phyloP scores from a whole-genome alignment of 108 stramenopile genomes.

The Pseudonitzschia pungens region DNA sequence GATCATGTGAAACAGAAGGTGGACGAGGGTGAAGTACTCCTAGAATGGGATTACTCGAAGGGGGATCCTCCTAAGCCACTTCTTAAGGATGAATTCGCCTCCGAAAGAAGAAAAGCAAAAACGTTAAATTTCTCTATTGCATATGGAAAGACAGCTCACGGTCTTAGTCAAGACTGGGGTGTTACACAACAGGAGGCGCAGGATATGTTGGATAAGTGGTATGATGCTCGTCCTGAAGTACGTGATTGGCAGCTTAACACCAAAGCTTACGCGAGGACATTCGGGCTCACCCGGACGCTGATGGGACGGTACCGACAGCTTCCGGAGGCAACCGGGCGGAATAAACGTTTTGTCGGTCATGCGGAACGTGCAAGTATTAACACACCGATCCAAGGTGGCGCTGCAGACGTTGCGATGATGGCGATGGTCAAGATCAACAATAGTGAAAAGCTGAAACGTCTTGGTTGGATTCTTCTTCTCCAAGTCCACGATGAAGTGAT shows the following conservation, averaged over 20 bases:
- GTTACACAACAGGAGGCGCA: conserved; percentile 89
- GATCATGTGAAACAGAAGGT: conserved; percentile 91
- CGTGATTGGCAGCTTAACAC: conserved; percentile 89
- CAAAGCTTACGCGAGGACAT: conserved; percentile 61
- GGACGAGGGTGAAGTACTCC: conserved; percentile 89
- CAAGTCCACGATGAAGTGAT: conserved; percentile 99
- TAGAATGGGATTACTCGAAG: conserved; percentile 96
- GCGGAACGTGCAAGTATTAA: conserved; percentile 97
- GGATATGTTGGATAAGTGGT: conserved; percentile 94
- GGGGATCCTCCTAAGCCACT: conserved; percentile 92
- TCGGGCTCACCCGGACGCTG: conserved; percentile 86
- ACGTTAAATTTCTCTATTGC: conserved; percentile 99
- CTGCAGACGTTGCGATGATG: conserved; percentile 99
- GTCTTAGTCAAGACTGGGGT: conserved; percentile 96
- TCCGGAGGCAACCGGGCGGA: conserved; percentile 72
- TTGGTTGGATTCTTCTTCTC: conserved; percentile 96
- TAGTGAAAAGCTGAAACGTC: conserved; percentile 65
- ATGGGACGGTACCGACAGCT: conserved; percentile 96
- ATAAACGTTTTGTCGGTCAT: conserved; percentile 57
- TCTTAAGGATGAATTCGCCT: conserved; percentile 95
- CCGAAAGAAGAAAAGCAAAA: conserved; percentile 98
- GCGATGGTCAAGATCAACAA: conserved; percentile 97
- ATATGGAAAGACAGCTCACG: conserved; percentile 99
- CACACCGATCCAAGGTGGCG: conserved; percentile 99
- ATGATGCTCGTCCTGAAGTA: conserved; percentile 94